phyloP scores from a whole-genome alignment of 2,329 filamentous ascomycete species.

The Colletotrichum gloeosporioides region DNA sequence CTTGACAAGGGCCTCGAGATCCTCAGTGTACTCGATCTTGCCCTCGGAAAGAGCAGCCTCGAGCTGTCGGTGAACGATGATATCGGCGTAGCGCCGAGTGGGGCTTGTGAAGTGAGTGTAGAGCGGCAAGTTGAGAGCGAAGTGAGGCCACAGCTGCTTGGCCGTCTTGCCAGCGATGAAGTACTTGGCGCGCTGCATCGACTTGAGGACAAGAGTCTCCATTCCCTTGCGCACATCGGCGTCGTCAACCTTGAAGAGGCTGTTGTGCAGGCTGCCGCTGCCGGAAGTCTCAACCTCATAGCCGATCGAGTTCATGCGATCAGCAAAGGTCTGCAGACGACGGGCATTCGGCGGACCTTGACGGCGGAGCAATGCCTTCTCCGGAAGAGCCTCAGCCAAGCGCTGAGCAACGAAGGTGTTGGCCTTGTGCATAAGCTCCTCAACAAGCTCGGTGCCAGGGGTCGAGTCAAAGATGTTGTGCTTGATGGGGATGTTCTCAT shows the following conservation, averaged over 20 bases:
- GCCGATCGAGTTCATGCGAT: constrained; percentile 90
- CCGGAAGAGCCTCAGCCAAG: constrained; percentile 77
- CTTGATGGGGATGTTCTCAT: constrained; percentile 97
- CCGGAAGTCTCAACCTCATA: constrained; percentile 89
- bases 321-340: constrained; percentile 87
- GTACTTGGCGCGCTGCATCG: constrained; percentile 97
- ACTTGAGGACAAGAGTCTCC: constrained; percentile 94
- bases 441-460: constrained; percentile 87
- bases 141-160: constrained; percentile 84
- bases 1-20: constrained; percentile 87
- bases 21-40: constrained; percentile 84
- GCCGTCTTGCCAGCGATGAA: constrained; percentile 81
- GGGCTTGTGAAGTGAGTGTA: constrained; percentile 99
- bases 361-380: constrained; percentile 90
- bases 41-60: constrained; percentile 85
- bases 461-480: constrained; percentile 95
- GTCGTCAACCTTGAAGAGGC: constrained; percentile 92
- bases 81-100: constrained; percentile 91
- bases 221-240: constrained; percentile 92
- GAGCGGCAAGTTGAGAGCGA: constrained; percentile 87
- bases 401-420: constrained; percentile 90
- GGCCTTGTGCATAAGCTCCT: constrained; percentile 93
- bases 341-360: constrained; percentile 86
- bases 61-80: constrained; percentile 93
- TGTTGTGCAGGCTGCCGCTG: constrained; percentile 92